Conservation (phyloP, 805 yeast species). For the Metahyphopichia silvanorum region DNA sequence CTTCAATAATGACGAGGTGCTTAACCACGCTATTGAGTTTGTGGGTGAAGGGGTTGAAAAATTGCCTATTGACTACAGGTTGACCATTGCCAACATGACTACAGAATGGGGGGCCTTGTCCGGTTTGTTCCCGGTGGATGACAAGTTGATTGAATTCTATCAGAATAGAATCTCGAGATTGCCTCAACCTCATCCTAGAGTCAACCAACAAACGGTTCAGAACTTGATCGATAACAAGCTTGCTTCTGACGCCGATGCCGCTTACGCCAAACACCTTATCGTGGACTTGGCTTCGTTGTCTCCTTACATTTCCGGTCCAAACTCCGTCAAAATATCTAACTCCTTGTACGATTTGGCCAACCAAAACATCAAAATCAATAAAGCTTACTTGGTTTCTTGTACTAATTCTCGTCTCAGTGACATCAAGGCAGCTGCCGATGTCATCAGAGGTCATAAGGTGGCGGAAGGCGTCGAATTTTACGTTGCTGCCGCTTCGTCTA, state of each 20-base stretch:
- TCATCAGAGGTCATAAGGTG: slow-evolving; percentile 76
- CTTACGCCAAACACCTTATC: slow-evolving; percentile 82
- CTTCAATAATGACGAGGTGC: slow-evolving; percentile 87
- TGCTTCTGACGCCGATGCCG: slow-evolving; percentile 71
- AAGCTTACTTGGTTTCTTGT: slow-evolving; percentile 97
- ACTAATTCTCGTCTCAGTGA: slow-evolving; percentile 94
- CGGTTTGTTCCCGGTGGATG: slow-evolving; percentile 96
- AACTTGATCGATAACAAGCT: slow-evolving; percentile 42
- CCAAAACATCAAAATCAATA: slow-evolving; percentile 75
- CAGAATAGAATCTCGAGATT: slow-evolving; percentile 54
- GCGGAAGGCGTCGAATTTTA: slow-evolving; percentile 92
- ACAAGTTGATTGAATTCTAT: slow-evolving; percentile 74
- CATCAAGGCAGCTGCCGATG: slow-evolving; percentile 89
- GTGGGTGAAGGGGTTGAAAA: slow-evolving; percentile 74
- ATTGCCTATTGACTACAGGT: slow-evolving; percentile 75
- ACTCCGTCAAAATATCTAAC: slow-evolving; percentile 88
- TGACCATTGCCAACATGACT: slow-evolving; percentile 96
- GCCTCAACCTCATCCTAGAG: slow-evolving; percentile 79
- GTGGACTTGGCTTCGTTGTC: slow-evolving; percentile 78
- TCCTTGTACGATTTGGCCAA: slow-evolving; percentile 71
- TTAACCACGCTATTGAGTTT: slow-evolving; percentile 92
- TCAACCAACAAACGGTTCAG: slow-evolving; percentile 60
- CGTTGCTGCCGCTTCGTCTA: slow-evolving; percentile 95
- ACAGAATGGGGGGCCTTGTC: slow-evolving; percentile 99
- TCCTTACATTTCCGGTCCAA: slow-evolving; percentile 94